Percentiles rank a stretch among this genome's conserved stretches.
Evolutionary conservation across 352 stramenopile genomes (phyloP).

Genomic region (Pythium inflatum): DNA sequence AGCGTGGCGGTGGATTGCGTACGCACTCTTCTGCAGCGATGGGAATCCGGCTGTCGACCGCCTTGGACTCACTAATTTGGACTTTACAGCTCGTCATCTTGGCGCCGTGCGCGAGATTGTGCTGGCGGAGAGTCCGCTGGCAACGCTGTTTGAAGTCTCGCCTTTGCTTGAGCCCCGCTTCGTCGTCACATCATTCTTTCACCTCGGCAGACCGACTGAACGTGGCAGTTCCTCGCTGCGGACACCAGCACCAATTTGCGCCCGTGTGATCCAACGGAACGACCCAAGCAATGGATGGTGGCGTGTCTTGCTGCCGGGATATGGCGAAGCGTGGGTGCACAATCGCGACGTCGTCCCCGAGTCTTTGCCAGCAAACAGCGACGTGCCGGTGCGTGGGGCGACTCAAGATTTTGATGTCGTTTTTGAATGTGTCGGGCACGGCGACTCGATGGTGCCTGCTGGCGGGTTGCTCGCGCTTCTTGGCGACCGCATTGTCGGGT

Average conservation of each 20-base stretch:
- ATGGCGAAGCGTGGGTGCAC: background rate
- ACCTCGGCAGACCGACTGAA: background rate
- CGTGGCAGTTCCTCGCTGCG: background rate
- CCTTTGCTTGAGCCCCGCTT: background rate
- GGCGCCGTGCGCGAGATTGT: background rate
- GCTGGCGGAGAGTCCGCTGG: background rate
- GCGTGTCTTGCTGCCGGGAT: background rate
- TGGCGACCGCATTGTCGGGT: background rate
- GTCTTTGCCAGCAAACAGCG: background rate
- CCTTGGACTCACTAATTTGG: background rate
- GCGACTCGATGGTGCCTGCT: background rate
- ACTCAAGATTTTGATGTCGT: background rate
- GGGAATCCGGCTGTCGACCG: background rate
- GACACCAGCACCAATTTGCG: background rate
- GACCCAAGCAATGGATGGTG: background rate
- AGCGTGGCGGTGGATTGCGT: background rate
- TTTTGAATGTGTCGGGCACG: background rate
- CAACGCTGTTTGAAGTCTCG: background rate
- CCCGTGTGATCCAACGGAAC: background rate
- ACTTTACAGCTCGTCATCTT: background rate
- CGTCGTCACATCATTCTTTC: background rate
- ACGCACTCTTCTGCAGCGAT: background rate
- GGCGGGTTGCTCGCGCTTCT: background rate
- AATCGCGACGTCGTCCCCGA: background rate
- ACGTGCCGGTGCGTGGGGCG: background rate